These are phyloP conservation scores for Gastrolobium bilobum DNA, from an alignment of 306 rosid species.

Conservation along the genomic window DNA sequence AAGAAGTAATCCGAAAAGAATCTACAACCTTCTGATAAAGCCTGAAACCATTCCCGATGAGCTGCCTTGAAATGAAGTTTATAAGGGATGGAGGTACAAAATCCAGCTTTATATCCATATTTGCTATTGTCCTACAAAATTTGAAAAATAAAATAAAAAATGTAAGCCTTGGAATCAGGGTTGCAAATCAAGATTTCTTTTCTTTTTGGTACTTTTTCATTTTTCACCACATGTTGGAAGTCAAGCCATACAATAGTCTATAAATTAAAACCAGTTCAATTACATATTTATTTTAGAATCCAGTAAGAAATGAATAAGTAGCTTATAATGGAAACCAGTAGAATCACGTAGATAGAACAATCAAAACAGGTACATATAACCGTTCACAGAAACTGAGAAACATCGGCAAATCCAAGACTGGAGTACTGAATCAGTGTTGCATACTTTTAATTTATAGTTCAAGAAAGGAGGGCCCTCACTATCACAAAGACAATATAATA, in stretches of 20 bases:
- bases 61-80: slow-evolving; percentile 93
- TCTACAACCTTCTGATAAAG: slow-evolving; percentile 86
- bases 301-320: slow-evolving; percentile 14
- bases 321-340: slow-evolving; percentile 19
- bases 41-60: slow-evolving; percentile 87
- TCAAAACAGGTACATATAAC: not conserved
- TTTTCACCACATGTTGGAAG: slow-evolving; percentile 8
- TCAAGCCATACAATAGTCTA: slow-evolving; percentile 4
- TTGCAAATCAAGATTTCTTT: slow-evolving; percentile 13
- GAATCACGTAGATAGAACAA: slow-evolving; percentile 7
- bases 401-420: not conserved
- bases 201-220: slow-evolving; percentile 19
- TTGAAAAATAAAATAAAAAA: slow-evolving; percentile 3
- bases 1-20: slow-evolving; percentile 35
- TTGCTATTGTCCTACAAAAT: slow-evolving; percentile 82
- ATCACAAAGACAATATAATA: slow-evolving; percentile 7
- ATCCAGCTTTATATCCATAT: slow-evolving; percentile 92
- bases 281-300: not conserved
- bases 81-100: slow-evolving; percentile 85
- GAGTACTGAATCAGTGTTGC: not conserved
- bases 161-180: not conserved
- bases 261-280: slow-evolving; percentile 26
- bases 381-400: slow-evolving; percentile 10
- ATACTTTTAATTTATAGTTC: not conserved
- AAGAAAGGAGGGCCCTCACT: slow-evolving; percentile 6